Evolutionary conservation across 2,329 filamentous ascomycete species (phyloP).

Genomic region (Aspergillus tubingensis): DNA sequence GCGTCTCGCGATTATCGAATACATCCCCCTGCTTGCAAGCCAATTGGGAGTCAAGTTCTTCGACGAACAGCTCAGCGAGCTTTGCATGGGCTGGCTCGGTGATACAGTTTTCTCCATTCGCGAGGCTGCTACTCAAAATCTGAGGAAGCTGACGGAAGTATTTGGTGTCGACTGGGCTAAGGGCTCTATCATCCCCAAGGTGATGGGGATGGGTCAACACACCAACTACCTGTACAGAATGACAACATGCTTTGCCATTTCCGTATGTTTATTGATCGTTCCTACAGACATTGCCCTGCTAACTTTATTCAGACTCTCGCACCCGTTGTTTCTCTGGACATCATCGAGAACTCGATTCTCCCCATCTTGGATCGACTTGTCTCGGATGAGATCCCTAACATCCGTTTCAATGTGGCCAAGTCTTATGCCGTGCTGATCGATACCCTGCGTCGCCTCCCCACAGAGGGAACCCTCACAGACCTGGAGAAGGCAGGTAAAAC

Average conservation of each 20-base stretch:
- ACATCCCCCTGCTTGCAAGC: constrained; percentile 92
- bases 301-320: constrained; percentile 73
- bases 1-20: constrained; percentile 96
- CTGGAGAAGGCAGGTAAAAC: constrained; percentile 73
- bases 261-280: constrained; percentile 63
- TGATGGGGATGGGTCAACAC: constrained; percentile 97
- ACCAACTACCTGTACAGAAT: constrained; percentile 99
- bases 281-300: constrained; percentile 19
- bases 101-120: constrained; percentile 98
- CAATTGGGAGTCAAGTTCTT: constrained; percentile 98
- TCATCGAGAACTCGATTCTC: constrained; percentile 89
- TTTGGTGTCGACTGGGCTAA: constrained; percentile 98
- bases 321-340: constrained; percentile 86
- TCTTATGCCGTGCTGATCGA: constrained; percentile 89
- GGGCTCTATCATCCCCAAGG: constrained; percentile 96
- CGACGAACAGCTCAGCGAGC: constrained; percentile 89
- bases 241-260: constrained; percentile 99
- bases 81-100: constrained; percentile 98
- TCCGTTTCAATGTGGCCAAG: constrained; percentile 99
- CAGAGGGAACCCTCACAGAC: constrained; percentile 80
- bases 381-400: constrained; percentile 94
- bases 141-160: constrained; percentile 98
- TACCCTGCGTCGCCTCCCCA: constrained; percentile 87
- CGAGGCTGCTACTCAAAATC: constrained; percentile 93
- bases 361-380: constrained; percentile 96